Base-by-base conservation (phyloP, 352 stramenopile species). In the Globisporangium heterothallicum region DNA sequence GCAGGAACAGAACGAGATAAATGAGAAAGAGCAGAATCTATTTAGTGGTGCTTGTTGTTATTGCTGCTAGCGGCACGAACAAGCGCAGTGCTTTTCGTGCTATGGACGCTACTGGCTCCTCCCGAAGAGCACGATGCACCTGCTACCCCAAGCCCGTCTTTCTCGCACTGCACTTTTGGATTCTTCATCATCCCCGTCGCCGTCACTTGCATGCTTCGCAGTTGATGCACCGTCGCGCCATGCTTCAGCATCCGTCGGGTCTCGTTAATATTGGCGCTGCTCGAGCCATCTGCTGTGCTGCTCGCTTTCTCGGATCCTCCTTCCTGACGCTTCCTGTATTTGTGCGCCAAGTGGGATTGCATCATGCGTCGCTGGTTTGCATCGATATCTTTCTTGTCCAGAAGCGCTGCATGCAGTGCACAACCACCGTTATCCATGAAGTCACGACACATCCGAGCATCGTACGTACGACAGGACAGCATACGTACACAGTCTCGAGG, bases 311-410 rank as follows among this genome's bases (percentile, higher is more conserved):
- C 49, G 52, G 50, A 62, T 16, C n/a, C 18, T 53, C 24, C 46
- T 55, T 84, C 64, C 58, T 86, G 68, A 14, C 62, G 63, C 45
- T 72, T 76, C 74, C 71, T 73, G 68, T 75, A 84, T 42, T 88
- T 92, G 70, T 88, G 80, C 0, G 78, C 81, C 12, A 86, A 52
- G 41, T 92, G 78, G 2, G 72, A 78, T 57, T 92, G 78, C 78
- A 90, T 90, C 75, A 87, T 88, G 14, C 76, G 70, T 0, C 76
- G 70, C 54, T 88, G 78, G 25, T 86, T 88, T 8, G 68, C 56
- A 42, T 88, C 70, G 18, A 92, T 66, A 27, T 87, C 69, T 46
- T 88, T 89, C 53, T 82, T 79, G 64, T 92, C 78, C 21, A 92
- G 63, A 19, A 86, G 46, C 7, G 56, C 78, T 89, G 46, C 3